Conservation (phyloP, 495 filamentous ascomycete species). For the Neurospora tetrasperma region DNA sequence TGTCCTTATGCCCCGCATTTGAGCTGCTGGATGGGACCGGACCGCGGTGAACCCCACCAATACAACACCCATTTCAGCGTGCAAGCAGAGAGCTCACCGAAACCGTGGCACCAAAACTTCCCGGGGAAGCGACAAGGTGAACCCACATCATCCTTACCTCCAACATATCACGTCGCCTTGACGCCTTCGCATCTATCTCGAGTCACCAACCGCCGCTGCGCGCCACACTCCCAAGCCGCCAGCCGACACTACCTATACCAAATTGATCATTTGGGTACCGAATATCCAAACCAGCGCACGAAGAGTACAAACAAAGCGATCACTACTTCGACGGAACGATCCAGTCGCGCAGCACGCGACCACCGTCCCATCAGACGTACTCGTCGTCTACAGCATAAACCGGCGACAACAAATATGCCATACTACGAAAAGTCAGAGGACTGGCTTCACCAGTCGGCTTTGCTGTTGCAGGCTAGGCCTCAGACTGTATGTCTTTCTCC, state of each 20-base stretch:
- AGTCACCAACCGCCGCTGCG: background rate
- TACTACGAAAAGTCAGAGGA: conserved; percentile 44
- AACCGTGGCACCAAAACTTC: background rate
- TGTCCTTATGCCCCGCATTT: background rate
- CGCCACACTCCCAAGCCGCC: background rate
- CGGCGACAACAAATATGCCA: conserved; percentile 31
- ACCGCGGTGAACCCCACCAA: background rate
- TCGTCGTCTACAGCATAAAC: background rate
- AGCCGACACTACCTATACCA: background rate
- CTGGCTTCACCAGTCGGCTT: conserved; percentile 40
- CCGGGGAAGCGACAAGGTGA: background rate
- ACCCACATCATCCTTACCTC: background rate
- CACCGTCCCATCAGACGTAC: background rate
- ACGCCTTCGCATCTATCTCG: background rate
- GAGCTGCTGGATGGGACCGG: background rate
- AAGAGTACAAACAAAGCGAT: too few species aligned
- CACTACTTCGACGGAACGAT: background rate
- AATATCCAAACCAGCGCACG: too few species aligned
- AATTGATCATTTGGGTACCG: too few species aligned
- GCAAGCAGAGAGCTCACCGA: background rate
- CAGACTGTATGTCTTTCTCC: conserved; percentile 29
- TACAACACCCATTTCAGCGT: background rate
- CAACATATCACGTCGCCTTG: background rate
- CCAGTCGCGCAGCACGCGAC: background rate
- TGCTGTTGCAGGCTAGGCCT: conserved; percentile 39